Evolutionary conservation across 2,329 filamentous ascomycete species (phyloP), one percentile per base, ranked within the genome.

Genomic region (Volutella citrinella): DNA sequence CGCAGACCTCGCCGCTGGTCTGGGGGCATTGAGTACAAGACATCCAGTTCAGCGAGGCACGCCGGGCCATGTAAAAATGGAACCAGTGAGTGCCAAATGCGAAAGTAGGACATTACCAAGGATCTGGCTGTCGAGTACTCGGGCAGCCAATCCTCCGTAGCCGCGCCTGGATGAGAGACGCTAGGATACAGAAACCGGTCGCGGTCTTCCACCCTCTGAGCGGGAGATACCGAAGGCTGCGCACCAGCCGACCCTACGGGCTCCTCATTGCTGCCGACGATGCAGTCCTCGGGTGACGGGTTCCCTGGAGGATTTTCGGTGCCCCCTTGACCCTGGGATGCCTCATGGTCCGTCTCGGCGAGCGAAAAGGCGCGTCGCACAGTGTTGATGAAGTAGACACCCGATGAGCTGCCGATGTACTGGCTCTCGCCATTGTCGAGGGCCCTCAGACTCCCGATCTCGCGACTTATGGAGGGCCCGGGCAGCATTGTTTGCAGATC

Each of bases 361-460:
- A 14, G 55, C 50, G 6, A 65, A 48, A 75, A 75, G n/a, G 70
- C 69, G 19, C 65, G 63, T 25, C 67, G 67, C 35, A 75, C 72
- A 2, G 71, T 74, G 38, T 75, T 72, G 45, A 70, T 63, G 51
- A 75, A 75, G 52, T 68, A 75, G 27, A 74, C 67, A 5, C 72
- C 71, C 24, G 65, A 71, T 10, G 69, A 69, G 45, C 68, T 72
- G 17, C 72, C 71, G 19, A 74, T 66, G 46, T 73, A 75, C 33
- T 72, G 63, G 31, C 68, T 72, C 39, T 68, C 64, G 23, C 31
- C 30, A 2, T 36, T 19, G 19, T 28, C 30, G 9, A 40, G 25
- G 7, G 40, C 28, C 25, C 43, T 23, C n/a, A 43, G 36, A 28
- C 32, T 36, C 16, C 37, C 37, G 29, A 40, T 40, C 26, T 40